These are phyloP conservation scores for Entonaema liquescens DNA, from an alignment of 495 filamentous ascomycete genomes.

Conservation along the genomic window DNA sequence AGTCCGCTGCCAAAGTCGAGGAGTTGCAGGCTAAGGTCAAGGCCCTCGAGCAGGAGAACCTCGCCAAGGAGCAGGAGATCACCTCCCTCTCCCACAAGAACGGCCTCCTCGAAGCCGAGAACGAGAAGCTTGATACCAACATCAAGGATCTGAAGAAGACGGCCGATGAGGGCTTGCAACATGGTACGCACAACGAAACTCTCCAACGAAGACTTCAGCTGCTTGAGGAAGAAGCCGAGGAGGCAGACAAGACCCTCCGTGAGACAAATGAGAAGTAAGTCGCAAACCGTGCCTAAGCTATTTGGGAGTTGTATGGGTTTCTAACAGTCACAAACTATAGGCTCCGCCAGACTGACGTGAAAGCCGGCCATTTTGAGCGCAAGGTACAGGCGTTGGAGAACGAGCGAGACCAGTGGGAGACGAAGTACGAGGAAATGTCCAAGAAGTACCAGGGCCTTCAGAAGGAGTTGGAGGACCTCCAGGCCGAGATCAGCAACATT, in stretches of 20 bases:
- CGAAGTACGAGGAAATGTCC: slow-evolving; percentile 94
- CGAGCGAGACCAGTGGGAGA: slow-evolving; percentile 89
- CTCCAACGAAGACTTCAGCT: slow-evolving; percentile 92
- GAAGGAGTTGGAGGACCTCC: slow-evolving; percentile 92
- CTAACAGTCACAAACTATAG: slow-evolving; percentile 58
- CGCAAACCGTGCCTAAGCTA: background rate
- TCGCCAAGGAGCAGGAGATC: slow-evolving; percentile 97
- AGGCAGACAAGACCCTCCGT: slow-evolving; percentile 90
- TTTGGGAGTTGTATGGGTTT: slow-evolving; percentile 15
- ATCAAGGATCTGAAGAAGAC: slow-evolving; percentile 82
- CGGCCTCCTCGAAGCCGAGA: slow-evolving; percentile 82
- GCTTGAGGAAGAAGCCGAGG: slow-evolving; percentile 96
- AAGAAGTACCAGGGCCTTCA: slow-evolving; percentile 85
- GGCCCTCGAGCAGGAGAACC: slow-evolving; percentile 90
- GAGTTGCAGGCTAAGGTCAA: slow-evolving; percentile 89
- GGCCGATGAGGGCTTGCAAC: slow-evolving; percentile 75
- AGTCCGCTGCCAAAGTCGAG: slow-evolving; percentile 77
- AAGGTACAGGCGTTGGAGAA: slow-evolving; percentile 96
- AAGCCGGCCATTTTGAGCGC: slow-evolving; percentile 98
- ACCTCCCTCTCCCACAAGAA: slow-evolving; percentile 93
- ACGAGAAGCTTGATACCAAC: slow-evolving; percentile 83
- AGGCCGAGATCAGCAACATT: slow-evolving; percentile 88
- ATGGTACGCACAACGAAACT: slow-evolving; percentile 85
- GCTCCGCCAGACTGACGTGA: slow-evolving; percentile 97
- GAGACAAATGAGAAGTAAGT: slow-evolving; percentile 98